phyloP scores from a whole-genome alignment of 2,329 filamentous ascomycete species.

The Lasiodiplodia sp. region DNA sequence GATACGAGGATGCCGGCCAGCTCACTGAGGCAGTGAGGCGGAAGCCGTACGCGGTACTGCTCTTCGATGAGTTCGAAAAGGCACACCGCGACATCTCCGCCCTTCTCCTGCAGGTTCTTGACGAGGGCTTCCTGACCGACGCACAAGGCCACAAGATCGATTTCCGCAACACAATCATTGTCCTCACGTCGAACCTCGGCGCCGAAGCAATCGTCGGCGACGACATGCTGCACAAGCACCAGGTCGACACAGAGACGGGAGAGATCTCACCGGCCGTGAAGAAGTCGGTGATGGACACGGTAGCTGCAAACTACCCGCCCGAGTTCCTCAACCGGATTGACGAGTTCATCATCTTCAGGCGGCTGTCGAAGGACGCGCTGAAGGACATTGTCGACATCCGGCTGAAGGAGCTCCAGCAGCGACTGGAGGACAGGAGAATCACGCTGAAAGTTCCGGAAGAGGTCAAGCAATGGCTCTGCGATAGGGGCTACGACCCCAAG shows the following conservation, averaged over 20 bases:
- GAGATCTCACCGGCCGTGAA: conserved; percentile 78
- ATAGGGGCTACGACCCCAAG: conserved; percentile 87
- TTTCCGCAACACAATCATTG: conserved; percentile 95
- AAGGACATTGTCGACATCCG: conserved; percentile 95
- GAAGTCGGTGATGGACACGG: conserved; percentile 86
- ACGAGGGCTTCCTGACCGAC: conserved; percentile 95
- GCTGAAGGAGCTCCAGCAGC: conserved; percentile 79
- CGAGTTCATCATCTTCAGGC: conserved; percentile 95
- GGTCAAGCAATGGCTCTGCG: conserved; percentile 85
- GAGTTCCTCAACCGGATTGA: conserved; percentile 98
- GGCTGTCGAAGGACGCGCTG: conserved; percentile 78
- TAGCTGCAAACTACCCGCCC: conserved; percentile 76
- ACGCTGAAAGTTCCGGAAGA: conserved; percentile 72
- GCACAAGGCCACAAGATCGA: conserved; percentile 96
- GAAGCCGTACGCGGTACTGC: conserved; percentile 91
- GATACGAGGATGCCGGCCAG: conserved; percentile 96
- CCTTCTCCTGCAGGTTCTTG: conserved; percentile 89
- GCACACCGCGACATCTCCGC: conserved; percentile 94
- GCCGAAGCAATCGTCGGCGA: conserved; percentile 87
- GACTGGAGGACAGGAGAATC: conserved; percentile 87
- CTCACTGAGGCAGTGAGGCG: conserved; percentile 93
- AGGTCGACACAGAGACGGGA: conserved; percentile 64
- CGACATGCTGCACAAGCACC: conserved; percentile 69
- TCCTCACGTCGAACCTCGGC: conserved; percentile 93
- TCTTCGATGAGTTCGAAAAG: conserved; percentile 98